These are phyloP conservation scores for Hortaea sp. DNA, from an alignment of 2,329 filamentous ascomycete genomes.

Conservation along the genomic window DNA sequence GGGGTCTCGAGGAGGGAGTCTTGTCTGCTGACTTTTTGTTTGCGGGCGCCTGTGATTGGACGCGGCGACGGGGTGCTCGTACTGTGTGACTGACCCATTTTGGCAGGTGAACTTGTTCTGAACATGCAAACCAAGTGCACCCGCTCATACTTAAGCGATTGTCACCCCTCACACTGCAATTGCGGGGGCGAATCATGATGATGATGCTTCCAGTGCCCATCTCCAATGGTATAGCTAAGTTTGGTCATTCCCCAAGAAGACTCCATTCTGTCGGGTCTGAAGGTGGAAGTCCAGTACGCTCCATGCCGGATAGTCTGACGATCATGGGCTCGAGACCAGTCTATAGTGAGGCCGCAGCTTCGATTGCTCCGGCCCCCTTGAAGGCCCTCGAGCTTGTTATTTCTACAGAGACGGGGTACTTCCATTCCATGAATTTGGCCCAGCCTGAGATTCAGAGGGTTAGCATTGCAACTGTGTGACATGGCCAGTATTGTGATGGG, in stretches of 20 bases:
- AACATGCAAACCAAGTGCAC: no score
- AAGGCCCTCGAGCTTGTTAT: constrained; percentile 37
- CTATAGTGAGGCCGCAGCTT: constrained; percentile 35
- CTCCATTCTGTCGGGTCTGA: neutral
- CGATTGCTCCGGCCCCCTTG: constrained; percentile 36
- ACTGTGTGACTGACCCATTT: no score
- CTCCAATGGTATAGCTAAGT: neutral
- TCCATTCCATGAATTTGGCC: constrained; percentile 91
- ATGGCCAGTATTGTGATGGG: no score
- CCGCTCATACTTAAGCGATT: no score
- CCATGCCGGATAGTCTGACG: no score
- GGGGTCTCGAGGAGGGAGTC: no score
- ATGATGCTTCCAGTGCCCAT: neutral
- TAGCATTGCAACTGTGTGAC: no score
- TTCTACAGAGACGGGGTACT: constrained; percentile 68
- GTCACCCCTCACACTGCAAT: no score
- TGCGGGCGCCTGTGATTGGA: no score
- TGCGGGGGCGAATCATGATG: neutral
- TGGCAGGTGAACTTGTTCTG: no score
- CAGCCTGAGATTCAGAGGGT: constrained; percentile 51
- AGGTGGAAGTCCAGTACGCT: neutral
- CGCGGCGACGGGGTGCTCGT: no score
- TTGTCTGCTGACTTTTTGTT: no score
- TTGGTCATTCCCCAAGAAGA: neutral
- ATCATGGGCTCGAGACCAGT: neutral